Evolutionary conservation across 1,284 basidiomycete species (phyloP).

Genomic region (Cryptococcus neoformans): DNA sequence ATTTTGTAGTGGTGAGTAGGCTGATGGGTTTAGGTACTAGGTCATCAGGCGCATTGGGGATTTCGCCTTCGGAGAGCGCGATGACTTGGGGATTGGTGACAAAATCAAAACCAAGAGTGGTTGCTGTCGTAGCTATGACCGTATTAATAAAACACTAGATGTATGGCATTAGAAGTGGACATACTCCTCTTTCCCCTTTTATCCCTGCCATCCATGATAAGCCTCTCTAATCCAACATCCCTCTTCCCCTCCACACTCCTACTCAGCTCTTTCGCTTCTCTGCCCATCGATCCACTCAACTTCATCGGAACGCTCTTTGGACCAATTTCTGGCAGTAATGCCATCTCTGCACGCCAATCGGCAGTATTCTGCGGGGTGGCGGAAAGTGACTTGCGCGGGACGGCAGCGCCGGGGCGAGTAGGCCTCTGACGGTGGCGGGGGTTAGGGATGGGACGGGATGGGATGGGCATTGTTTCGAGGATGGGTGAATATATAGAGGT

Average conservation of each 20-base stretch:
- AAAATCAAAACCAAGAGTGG: slow-evolving; percentile 41
- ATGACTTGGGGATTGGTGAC: slow-evolving; percentile 34
- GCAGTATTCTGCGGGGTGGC: slow-evolving; percentile 4
- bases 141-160: neutral
- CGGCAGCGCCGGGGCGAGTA: slow-evolving; percentile 15
- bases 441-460: slow-evolving; percentile 33
- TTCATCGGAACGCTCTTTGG: slow-evolving; percentile 1
- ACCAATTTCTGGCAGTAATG: slow-evolving; percentile 15
- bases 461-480: slow-evolving; percentile 31
- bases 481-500: neutral
- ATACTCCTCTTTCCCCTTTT: slow-evolving; percentile 38
- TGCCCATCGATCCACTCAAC: slow-evolving; percentile 1
- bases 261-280: neutral
- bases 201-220: slow-evolving; percentile 32
- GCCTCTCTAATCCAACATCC: slow-evolving; percentile 25
- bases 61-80: slow-evolving; percentile 23
- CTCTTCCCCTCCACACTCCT: slow-evolving; percentile 2
- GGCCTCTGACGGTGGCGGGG: slow-evolving; percentile 4
- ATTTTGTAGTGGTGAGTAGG: slow-evolving; percentile 3
- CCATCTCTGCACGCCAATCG: slow-evolving; percentile 37
- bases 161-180: neutral
- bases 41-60: neutral
- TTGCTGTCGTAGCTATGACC: slow-evolving; percentile 32
- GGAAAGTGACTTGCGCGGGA: slow-evolving; percentile 18
- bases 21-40: slow-evolving; percentile 1